These are phyloP conservation scores for Stagonosporopsis vannaccii DNA, from an alignment of 2,329 filamentous ascomycete species.

Conservation along the genomic window DNA sequence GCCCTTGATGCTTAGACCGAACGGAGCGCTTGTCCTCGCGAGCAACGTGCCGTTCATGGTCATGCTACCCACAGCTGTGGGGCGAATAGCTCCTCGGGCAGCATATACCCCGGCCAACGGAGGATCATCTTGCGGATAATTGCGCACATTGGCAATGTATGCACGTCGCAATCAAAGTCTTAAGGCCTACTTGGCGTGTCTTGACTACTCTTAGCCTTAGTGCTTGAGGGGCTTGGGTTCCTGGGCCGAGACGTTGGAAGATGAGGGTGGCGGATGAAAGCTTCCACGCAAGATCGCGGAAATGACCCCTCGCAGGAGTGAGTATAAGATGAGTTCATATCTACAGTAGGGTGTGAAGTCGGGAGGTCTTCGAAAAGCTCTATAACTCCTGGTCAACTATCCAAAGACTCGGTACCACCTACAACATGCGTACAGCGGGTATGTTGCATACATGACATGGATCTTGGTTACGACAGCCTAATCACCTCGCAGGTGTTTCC, in stretches of 20 bases:
- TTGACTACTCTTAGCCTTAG: constrained; percentile 29
- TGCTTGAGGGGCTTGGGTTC: constrained; percentile 27
- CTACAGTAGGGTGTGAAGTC: not conserved
- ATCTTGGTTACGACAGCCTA: not conserved
- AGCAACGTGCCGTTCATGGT: not conserved
- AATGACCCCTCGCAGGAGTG: not conserved
- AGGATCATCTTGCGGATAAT: constrained; percentile 1
- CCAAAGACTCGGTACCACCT: not conserved
- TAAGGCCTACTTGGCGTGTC: constrained; percentile 13
- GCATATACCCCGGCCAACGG: not conserved
- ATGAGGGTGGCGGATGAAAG: not conserved
- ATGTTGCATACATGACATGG: not conserved
- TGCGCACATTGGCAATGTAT: constrained; percentile 1
- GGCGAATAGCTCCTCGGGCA: not conserved
- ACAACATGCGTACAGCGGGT: constrained; percentile 13
- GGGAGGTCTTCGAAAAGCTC: not conserved
- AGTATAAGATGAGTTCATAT: not conserved
- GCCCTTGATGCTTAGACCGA: not conserved
- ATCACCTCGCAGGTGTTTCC: constrained; percentile 3
- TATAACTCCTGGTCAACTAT: not conserved
- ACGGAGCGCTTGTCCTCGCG: not conserved
- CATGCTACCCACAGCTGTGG: not conserved
- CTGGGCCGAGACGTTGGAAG: constrained; percentile 11
- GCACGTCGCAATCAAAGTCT: constrained; percentile 16
- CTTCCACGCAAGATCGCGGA: not conserved